phyloP scores from a whole-genome alignment of 2,329 filamentous ascomycete species.

The Aspergillus proliferans region DNA sequence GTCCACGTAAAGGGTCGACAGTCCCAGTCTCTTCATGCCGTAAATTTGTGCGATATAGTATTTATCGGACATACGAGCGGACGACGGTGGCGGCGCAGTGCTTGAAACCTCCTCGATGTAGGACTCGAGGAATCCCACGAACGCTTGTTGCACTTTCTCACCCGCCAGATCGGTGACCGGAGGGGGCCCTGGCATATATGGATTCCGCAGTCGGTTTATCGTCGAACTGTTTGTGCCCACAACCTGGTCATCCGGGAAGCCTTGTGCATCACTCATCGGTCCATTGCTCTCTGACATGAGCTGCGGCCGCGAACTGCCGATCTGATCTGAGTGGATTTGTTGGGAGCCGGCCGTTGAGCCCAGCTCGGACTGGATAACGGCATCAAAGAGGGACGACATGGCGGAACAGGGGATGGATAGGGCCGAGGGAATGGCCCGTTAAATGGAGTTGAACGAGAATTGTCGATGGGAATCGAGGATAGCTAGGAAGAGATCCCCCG shows the following conservation, averaged over 20 bases:
- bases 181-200: constrained; percentile 49
- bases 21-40: constrained; percentile 54
- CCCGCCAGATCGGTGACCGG: constrained; percentile 56
- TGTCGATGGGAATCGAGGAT: constrained; percentile 4
- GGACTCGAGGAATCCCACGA: constrained; percentile 59
- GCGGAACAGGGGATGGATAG: constrained; percentile 10
- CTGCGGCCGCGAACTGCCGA: constrained; percentile 51
- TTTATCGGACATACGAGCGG: constrained; percentile 53
- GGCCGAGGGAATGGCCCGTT: constrained; percentile 20
- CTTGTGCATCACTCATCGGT: constrained; percentile 48
- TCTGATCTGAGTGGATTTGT: constrained; percentile 32
- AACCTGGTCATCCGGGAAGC: constrained; percentile 57
- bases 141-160: constrained; percentile 56
- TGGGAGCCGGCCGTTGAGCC: constrained; percentile 28
- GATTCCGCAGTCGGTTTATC: constrained; percentile 42
- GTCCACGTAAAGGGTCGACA: constrained; percentile 62
- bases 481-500: constrained; percentile 1
- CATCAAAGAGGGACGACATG: constrained; percentile 39
- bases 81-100: constrained; percentile 48
- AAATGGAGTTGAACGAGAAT: constrained; percentile 12
- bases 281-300: constrained; percentile 46
- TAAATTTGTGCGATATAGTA: constrained; percentile 64
- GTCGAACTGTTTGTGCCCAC: constrained; percentile 50
- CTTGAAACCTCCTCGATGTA: constrained; percentile 53
- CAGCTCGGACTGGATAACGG: constrained; percentile 37